Base-by-base conservation (phyloP, 371 early-diverging fungal species). In the Mortierella sp. region DNA sequence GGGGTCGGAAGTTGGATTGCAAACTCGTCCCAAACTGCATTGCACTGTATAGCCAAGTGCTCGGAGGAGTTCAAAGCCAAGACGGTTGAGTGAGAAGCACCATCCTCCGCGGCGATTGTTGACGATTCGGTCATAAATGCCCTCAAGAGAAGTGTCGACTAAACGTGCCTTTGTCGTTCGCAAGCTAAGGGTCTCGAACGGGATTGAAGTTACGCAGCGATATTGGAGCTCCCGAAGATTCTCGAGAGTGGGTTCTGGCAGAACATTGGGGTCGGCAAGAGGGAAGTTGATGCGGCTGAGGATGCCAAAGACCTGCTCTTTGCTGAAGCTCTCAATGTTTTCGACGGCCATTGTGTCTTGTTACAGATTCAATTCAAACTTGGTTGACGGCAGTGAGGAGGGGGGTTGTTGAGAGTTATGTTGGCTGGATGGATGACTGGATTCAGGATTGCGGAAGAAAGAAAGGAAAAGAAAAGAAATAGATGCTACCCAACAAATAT, bases 111-210 rank as follows among this genome's bases (percentile, higher is more conserved):
- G 76, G 20, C 64, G 51, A 16, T 70, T 60, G 64, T 66, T 70
- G 55, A 76, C 51, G 26, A 70, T 16, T 9, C 76, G 76, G 45
- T 76, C 67, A 24, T 66, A 70, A 40, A 76, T 70, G 1, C 70
- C 67, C 18, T 76, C 51, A 4, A 70, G 58, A 14, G 76, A 37
- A 30, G 54, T 66, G 22, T 76, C 71, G 28, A 76, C 71, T 5
- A 1, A 16, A 9, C 71, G 76, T n/a, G 65, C 14, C 39, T 55
- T 28, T 9, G 76, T 76, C 20, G 51, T 55, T 12, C 76, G 76
- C 30, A 76, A 66, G 30, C 62, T 26, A 30, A 76, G 66, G 26
- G 70, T 70, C 22, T 76, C 76, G 51, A 76, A 76, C n/a, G 76
- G 76, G 51, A 76, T 55, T 30, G 76, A 62, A 28, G 51, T 62